These are phyloP conservation scores for Neonectria ditissima DNA, from an alignment of 2,329 filamentous ascomycete genomes.

Conservation along the genomic window DNA sequence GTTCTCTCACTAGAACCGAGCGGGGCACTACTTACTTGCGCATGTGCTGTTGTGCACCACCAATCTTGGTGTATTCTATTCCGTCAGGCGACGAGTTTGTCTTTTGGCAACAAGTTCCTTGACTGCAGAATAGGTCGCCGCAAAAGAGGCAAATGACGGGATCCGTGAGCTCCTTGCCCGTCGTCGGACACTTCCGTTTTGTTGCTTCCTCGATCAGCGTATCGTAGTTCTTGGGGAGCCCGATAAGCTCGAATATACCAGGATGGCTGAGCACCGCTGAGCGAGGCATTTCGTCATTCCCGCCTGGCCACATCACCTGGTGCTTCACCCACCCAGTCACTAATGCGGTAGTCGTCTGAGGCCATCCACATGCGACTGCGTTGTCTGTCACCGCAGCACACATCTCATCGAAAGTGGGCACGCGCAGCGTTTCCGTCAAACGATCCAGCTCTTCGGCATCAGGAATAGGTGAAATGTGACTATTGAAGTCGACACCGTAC, in stretches of 20 bases:
- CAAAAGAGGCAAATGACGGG: conserved; percentile 94
- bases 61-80: conserved; percentile 65
- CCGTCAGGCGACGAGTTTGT: conserved; percentile 61
- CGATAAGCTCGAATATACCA: conserved; percentile 92
- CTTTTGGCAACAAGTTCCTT: conserved; percentile 90
- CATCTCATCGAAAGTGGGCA: conserved; percentile 85
- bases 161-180: conserved; percentile 90
- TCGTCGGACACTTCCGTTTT: conserved; percentile 84
- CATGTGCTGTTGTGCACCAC: conserved; percentile 93
- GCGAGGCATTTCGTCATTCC: conserved; percentile 45
- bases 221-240: conserved; percentile 92
- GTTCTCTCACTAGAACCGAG: background rate
- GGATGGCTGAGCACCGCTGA: conserved; percentile 78
- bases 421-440: conserved; percentile 77
- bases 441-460: conserved; percentile 84
- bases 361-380: conserved; percentile 61
- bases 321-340: conserved; percentile 81
- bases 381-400: conserved; percentile 69
- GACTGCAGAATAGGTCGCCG: conserved; percentile 95
- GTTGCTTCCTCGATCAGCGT: conserved; percentile 93
- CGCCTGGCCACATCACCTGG: conserved; percentile 58
- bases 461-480: conserved; percentile 70
- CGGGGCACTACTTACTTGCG: conserved; percentile 70
- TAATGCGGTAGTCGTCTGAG: conserved; percentile 57
- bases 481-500: conserved; percentile 88